Conservation (phyloP, 139 green algal species). For the Ulvella scutata region DNA sequence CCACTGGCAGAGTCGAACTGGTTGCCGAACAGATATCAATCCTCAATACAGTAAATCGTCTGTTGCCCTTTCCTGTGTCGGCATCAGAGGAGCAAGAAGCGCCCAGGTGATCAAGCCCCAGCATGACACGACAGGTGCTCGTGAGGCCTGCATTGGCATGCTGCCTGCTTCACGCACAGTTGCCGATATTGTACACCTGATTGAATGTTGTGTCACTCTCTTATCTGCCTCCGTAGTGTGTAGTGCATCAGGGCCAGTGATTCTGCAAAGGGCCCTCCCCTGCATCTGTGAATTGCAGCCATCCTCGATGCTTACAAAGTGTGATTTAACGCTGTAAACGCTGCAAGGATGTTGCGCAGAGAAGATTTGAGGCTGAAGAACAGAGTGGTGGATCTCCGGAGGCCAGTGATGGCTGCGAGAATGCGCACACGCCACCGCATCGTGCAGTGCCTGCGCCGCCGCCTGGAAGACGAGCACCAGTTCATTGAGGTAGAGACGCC, state of each 20-base stretch:
- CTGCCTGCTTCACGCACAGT: too few relatives aligned
- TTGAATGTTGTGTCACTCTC: too few relatives aligned
- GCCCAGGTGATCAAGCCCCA: conserved; percentile 11
- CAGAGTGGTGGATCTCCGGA: conserved; percentile 82
- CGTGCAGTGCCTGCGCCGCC: conserved; percentile 48
- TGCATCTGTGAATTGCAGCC: too few relatives aligned
- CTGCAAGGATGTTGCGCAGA: conserved; percentile 4
- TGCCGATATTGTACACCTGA: too few relatives aligned
- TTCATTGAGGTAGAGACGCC: conserved; percentile 93
- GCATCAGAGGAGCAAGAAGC: conserved; percentile 33
- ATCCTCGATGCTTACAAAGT: too few relatives aligned
- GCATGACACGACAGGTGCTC: neutral
- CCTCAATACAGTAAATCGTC: conserved; percentile 62
- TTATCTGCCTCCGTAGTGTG: too few relatives aligned
- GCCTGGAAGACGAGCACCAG: conserved; percentile 51
- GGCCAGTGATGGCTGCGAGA: conserved; percentile 71
- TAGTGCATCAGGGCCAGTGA: too few relatives aligned
- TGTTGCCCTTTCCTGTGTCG: conserved; percentile 77
- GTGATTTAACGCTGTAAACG: too few relatives aligned
- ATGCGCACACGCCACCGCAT: conserved; percentile 73
- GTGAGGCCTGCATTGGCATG: neutral
- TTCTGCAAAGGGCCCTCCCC: too few relatives aligned
- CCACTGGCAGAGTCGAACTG: conserved; percentile 71
- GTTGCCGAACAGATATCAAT: conserved; percentile 38
- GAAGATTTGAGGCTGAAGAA: conserved; percentile 79